Evolutionary conservation across 805 yeast genomes (phyloP).

Genomic region (Kazachstania viticola): DNA sequence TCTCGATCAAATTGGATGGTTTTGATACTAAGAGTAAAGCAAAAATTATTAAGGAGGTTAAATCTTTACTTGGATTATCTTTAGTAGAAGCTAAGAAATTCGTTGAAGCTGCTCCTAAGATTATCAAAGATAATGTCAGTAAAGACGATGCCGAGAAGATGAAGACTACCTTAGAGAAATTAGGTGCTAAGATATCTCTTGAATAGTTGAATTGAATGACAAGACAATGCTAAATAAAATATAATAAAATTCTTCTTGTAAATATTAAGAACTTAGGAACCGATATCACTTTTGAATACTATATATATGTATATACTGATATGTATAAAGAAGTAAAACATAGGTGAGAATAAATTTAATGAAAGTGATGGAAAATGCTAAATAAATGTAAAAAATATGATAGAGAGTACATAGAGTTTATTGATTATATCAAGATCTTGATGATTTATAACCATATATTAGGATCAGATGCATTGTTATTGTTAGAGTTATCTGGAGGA

Average conservation of each 20-base stretch:
- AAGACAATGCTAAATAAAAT: too few relatives aligned
- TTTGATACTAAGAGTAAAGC: constrained; percentile 94
- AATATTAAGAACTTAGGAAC: too few relatives aligned
- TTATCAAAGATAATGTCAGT: constrained; percentile 86
- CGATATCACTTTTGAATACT: background rate
- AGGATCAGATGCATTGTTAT: too few relatives aligned
- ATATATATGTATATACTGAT: too few relatives aligned
- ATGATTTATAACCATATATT: constrained; percentile 19
- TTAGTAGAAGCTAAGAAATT: constrained; percentile 95
- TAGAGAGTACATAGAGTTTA: too few relatives aligned
- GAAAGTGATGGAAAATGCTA: too few relatives aligned
- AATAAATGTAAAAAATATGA: too few relatives aligned
- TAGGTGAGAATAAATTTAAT: too few relatives aligned
- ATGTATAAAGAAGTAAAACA: background rate
- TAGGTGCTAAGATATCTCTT: constrained; percentile 86
- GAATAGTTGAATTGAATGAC: constrained; percentile 42
- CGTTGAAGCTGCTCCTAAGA: constrained; percentile 95
- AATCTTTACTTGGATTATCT: constrained; percentile 79
- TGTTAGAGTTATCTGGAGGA: constrained; percentile 6
- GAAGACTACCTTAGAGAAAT: constrained; percentile 80
- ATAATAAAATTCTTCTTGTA: too few relatives aligned
- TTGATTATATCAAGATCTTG: too few relatives aligned
- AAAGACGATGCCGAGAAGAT: constrained; percentile 98
- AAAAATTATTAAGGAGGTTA: constrained; percentile 94
- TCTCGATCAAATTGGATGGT: constrained; percentile 81